These are phyloP conservation scores for Gossypium schwendimanii DNA, from an alignment of 441 rosid species.

Conservation along the genomic window DNA sequence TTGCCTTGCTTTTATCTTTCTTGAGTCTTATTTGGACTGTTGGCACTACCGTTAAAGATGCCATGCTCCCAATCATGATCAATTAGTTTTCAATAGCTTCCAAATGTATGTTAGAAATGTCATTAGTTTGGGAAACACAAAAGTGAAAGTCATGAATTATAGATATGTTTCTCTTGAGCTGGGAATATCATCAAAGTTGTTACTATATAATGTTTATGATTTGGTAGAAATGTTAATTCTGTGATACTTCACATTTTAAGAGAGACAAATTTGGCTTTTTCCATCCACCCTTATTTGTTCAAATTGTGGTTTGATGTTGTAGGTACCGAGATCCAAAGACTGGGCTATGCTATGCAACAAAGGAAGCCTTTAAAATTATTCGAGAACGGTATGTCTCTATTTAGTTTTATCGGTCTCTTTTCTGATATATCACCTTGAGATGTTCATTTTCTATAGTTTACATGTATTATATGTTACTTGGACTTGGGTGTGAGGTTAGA, in stretches of 20 bases:
- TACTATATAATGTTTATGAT: not conserved
- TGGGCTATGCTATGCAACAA: slow-evolving; percentile 80
- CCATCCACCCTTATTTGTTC: not conserved
- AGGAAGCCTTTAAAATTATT: slow-evolving; percentile 78
- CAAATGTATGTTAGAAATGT: not conserved
- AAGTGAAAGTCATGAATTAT: not conserved
- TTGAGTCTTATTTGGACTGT: not conserved
- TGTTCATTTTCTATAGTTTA: not conserved
- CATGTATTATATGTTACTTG: not conserved
- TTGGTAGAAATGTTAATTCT: not conserved
- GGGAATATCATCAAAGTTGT: not conserved
- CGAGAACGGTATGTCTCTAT: slow-evolving; percentile 52
- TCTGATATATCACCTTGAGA: not conserved
- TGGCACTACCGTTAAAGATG: not conserved
- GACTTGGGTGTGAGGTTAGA: not conserved
- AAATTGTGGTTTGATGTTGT: slow-evolving; percentile 17
- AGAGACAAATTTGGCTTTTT: not conserved
- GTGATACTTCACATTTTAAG: not conserved
- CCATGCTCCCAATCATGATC: not conserved
- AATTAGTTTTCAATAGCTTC: not conserved
- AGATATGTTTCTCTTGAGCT: not conserved
- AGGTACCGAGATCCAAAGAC: slow-evolving; percentile 96
- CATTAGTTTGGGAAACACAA: not conserved
- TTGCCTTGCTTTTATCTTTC: not conserved
- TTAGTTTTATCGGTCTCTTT: not conserved